Percentiles rank a stretch among this genome's conserved stretches.
These are phyloP conservation scores for Rhazya stricta DNA, from an alignment of 257 asterid species.

Conservation along the genomic window DNA sequence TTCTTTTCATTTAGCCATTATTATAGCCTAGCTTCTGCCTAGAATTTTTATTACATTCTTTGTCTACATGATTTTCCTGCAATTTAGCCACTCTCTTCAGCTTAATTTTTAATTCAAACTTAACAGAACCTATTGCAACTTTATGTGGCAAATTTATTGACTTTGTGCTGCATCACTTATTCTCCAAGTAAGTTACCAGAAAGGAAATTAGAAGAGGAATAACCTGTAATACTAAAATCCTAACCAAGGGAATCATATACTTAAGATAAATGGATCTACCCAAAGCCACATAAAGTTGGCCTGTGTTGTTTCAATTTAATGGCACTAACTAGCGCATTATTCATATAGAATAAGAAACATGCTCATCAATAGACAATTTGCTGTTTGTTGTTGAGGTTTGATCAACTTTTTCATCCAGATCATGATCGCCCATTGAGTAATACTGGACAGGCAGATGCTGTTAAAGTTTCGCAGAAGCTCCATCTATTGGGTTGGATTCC, in stretches of 20 bases:
- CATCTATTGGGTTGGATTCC: conserved; percentile 88
- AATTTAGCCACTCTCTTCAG: too few relatives aligned
- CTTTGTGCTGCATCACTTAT: too few relatives aligned
- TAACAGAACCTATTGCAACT: too few relatives aligned
- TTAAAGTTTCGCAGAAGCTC: conserved; percentile 63
- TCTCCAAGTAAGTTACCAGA: too few relatives aligned
- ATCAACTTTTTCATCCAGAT: conserved; percentile 37
- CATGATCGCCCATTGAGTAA: conserved; percentile 94
- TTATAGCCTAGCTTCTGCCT: too few relatives aligned
- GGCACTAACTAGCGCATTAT: not conserved
- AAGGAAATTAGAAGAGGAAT: too few relatives aligned
- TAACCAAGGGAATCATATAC: not conserved
- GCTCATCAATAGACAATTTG: not conserved
- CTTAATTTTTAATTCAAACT: too few relatives aligned
- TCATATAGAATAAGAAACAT: not conserved
- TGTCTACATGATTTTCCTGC: not conserved
- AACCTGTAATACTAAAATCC: not conserved
- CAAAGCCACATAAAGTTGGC: too few relatives aligned
- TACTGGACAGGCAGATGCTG: conserved; percentile 75
- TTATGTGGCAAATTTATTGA: too few relatives aligned
- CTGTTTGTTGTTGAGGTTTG: not conserved
- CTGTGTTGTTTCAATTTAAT: not conserved
- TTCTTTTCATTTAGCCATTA: too few relatives aligned
- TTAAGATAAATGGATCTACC: not conserved
- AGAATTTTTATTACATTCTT: too few relatives aligned